Evolutionary conservation across 1,139 yeast genomes (phyloP), one percentile per base, ranked within the genome.

Genomic region (Blastobotrys persicus): DNA sequence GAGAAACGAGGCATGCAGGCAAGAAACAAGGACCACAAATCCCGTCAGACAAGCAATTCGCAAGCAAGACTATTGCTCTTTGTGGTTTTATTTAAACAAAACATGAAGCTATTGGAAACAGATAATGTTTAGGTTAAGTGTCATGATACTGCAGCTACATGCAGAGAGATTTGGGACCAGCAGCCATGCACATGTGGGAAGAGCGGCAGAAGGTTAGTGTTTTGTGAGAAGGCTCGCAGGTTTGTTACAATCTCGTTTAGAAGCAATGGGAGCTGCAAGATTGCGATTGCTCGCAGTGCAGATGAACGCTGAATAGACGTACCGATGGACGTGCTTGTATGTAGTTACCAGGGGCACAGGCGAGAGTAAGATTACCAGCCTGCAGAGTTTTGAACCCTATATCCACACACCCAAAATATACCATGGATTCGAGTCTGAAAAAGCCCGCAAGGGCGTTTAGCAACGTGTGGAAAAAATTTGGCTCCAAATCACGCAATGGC

Each of bases 371-470:
- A 23, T 23, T 23, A 23, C 9, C 9, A 23, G 28, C 9, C 9
- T 23, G 28, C 28, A 23, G 28, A 23, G 28, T 23, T n/a, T 23
- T 23, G 28, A 23, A 23, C 28, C 28, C 28, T 23, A 23, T 23
- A 5, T 23, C 9, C 9, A 9, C 28, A 5, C 5, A 5, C 28
- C 28, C 5, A 5, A 23, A 6, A 23, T 23, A 23, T 23, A 23
- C 9, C 9, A 23, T 23, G 28, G 28, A 23, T 6, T 37, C 41
- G 14, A 17, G 26, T 7, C 19, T 37, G 28, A 37, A 37, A 19
- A 37, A 37, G 26, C 41, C 41, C 38, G 38, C 38, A 34, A 34
- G 38, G 17, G 38, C 38, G 17, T 37, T 37, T n/a, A 37, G 41
- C 18, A 37, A 6, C 41, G 41, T 37, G 41, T 37, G 41, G 41